Base-by-base conservation (phyloP, 2,329 filamentous ascomycete species). In the Ceratocystis variospora region DNA sequence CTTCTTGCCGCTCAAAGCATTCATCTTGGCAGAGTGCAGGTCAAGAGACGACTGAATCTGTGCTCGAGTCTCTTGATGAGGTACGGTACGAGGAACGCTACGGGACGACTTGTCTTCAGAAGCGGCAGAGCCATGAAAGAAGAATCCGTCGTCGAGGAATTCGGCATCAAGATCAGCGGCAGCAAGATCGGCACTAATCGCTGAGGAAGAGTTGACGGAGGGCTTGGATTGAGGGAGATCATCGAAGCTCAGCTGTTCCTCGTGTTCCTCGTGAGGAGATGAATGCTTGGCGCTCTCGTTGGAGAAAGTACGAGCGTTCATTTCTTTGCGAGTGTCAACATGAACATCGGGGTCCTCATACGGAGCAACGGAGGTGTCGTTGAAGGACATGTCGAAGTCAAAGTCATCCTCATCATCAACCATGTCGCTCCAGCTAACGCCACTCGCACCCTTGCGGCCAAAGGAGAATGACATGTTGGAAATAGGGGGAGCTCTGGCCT, bases 381-480 rank as follows among this genome's bases (percentile, higher is more conserved):
- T 61, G 22, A 65, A 65, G 4, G 64, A 65, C 64, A 65, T 68
- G 64, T 72, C 70, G 50, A 73, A 69, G 71, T 87, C 83, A 71
- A 89, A 83, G 69, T 88, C 85, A 70, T 88, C 86, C 59, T 80
- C 79, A 65, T 97, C 93, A 68, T 97, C 93, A 87, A 91, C 96
- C 75, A 97, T 85, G 75, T 99, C 94, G 73, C 92, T 96, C 94
- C 94, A 99, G 80, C 94, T 97, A 87, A 97, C 97, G 66, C 94
- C 96, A 61, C 95, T 89, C 61, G 83, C 79, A 59, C 93, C 88
- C 69, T 85, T 83, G 74, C 86, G 86, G 63, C 89, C 89, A 73
- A 96, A 93, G 63, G 93, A 84, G 73, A 87, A 83, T 3, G 89
- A 86, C 81, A 93, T 87, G 68, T 89, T 86, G 65, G 83, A 80